Evolutionary conservation across 2,329 filamentous ascomycete genomes (phyloP).

Genomic region (Exophiala phaeomuriformis): DNA sequence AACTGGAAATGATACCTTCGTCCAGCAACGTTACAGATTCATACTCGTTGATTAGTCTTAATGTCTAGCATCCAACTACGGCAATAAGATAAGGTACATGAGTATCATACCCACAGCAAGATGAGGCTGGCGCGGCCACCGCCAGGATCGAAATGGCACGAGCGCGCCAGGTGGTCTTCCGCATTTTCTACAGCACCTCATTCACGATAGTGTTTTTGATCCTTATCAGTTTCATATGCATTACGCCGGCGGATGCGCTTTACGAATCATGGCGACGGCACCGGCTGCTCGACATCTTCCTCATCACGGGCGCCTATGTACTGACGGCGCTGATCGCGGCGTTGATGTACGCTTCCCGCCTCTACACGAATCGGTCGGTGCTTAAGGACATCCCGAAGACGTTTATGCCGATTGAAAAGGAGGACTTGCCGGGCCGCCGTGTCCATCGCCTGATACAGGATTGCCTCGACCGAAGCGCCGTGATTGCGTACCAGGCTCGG

Average conservation of each 20-base stretch:
- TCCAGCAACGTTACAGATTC: too few species aligned
- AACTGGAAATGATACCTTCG: too few species aligned
- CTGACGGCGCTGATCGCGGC: slow-evolving; percentile 62
- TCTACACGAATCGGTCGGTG: slow-evolving; percentile 76
- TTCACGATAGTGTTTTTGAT: slow-evolving; percentile 71
- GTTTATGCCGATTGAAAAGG: slow-evolving; percentile 79
- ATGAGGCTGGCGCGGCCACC: slow-evolving; percentile 4
- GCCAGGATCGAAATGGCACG: slow-evolving; percentile 10
- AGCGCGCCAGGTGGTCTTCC: slow-evolving; percentile 50
- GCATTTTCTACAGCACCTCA: slow-evolving; percentile 70
- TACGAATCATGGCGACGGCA: slow-evolving; percentile 62
- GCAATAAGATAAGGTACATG: slow-evolving; percentile 2
- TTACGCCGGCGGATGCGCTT: slow-evolving; percentile 74
- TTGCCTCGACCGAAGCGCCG: slow-evolving; percentile 66
- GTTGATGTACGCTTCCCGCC: slow-evolving; percentile 72
- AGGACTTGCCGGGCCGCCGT: slow-evolving; percentile 61
- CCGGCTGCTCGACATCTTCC: slow-evolving; percentile 73
- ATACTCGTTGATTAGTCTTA: background rate
- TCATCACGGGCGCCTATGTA: slow-evolving; percentile 68
- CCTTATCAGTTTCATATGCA: slow-evolving; percentile 63
- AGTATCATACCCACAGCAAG: background rate
- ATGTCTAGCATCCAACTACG: background rate
- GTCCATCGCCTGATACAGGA: slow-evolving; percentile 70
- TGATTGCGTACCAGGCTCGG: slow-evolving; percentile 69
- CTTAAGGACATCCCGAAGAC: slow-evolving; percentile 76